Evolutionary conservation across 306 rosid species (phyloP).

Genomic region (Cucumis melo): DNA sequence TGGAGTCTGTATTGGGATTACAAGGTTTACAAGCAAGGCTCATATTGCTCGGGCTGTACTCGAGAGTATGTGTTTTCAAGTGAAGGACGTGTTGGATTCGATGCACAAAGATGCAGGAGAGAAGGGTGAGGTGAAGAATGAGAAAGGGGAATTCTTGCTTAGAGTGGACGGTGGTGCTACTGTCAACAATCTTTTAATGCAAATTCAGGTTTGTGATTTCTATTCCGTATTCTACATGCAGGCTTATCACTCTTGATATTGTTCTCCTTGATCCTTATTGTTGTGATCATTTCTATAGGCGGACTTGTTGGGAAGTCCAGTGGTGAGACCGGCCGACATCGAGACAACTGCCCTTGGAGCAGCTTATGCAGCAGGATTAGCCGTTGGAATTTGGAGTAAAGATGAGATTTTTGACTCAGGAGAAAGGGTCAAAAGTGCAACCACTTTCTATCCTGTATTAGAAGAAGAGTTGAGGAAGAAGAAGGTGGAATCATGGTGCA

Average conservation of each 20-base stretch:
- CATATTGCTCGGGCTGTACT: slow-evolving; percentile 89
- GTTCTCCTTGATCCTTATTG: background rate
- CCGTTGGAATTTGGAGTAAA: slow-evolving; percentile 67
- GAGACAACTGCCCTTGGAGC: slow-evolving; percentile 98
- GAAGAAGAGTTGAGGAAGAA: slow-evolving; percentile 42
- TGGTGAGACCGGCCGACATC: slow-evolving; percentile 68
- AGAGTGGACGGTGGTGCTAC: slow-evolving; percentile 91
- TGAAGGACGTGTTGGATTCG: slow-evolving; percentile 71
- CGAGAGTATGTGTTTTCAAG: slow-evolving; percentile 88
- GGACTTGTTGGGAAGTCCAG: slow-evolving; percentile 55
- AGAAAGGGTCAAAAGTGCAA: slow-evolving; percentile 27
- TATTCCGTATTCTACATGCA: background rate
- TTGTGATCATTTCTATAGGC: slow-evolving; percentile 31
- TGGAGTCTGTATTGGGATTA: slow-evolving; percentile 70
- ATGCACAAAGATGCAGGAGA: slow-evolving; percentile 61
- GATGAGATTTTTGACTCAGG: slow-evolving; percentile 30
- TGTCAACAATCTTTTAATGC: slow-evolving; percentile 71
- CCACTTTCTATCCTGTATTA: slow-evolving; percentile 33
- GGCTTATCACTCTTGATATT: background rate
- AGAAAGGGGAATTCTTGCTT: slow-evolving; percentile 40
- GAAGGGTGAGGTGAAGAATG: slow-evolving; percentile 15
- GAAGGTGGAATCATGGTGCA: slow-evolving; percentile 66
- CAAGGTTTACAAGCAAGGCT: slow-evolving; percentile 65
- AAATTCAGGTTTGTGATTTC: slow-evolving; percentile 57
- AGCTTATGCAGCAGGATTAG: slow-evolving; percentile 95